phyloP scores from a whole-genome alignment of 441 rosid species.

The Pelargonium citronellum region DNA sequence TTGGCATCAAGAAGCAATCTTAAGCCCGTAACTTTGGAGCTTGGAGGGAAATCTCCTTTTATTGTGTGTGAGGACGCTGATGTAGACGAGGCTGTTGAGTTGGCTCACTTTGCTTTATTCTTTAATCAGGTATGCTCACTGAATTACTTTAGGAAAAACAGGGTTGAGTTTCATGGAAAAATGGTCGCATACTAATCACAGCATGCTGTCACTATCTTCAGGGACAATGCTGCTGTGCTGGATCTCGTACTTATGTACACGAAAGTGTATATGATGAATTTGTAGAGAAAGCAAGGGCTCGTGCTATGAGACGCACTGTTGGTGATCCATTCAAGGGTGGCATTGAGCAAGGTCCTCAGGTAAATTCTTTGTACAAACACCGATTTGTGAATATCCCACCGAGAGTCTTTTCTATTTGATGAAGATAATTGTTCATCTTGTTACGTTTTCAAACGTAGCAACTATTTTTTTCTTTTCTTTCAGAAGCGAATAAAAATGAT shows the following conservation, averaged over 20 bases:
- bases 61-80: slow-evolving; percentile 76
- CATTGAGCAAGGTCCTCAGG: slow-evolving; percentile 90
- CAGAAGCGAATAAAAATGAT: no score
- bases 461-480: no score
- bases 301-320: slow-evolving; percentile 61
- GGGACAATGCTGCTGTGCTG: slow-evolving; percentile 96
- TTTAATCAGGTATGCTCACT: slow-evolving; percentile 49
- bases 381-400: no score
- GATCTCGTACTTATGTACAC: slow-evolving; percentile 76
- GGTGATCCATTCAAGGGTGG: slow-evolving; percentile 85
- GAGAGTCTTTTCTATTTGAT: no score
- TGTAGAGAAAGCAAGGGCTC: slow-evolving; percentile 69
- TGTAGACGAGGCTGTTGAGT: slow-evolving; percentile 61
- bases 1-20: slow-evolving; percentile 79
- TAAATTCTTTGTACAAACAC: slow-evolving; percentile 13
- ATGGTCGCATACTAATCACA: neutral
- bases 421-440: no score
- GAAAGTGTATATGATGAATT: slow-evolving; percentile 77
- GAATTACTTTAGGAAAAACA: neutral
- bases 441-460: no score
- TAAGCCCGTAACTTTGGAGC: slow-evolving; percentile 72
- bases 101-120: slow-evolving; percentile 73
- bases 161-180: neutral
- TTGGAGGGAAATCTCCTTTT: slow-evolving; percentile 87
- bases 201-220: slow-evolving; percentile 22